Base-by-base conservation (phyloP, 2,329 filamentous ascomycete species). In the Colletotrichum acutatum region DNA sequence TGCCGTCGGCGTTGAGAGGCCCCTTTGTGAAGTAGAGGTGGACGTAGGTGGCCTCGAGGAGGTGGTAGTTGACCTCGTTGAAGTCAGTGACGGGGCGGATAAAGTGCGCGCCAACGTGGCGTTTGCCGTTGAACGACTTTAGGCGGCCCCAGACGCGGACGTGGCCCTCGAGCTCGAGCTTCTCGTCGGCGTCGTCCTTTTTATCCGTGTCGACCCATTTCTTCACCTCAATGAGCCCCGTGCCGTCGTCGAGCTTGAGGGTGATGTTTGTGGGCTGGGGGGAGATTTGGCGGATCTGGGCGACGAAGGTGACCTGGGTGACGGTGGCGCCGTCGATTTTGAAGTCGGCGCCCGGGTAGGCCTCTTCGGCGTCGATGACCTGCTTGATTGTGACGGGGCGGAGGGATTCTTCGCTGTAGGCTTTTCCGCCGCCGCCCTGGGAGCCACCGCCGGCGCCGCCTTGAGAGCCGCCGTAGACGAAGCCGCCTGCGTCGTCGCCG, bases 351-450 rank as follows among this genome's bases (percentile, higher is more conserved):
- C 87, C 87, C 2, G 91, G 90, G 81, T 93, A 92, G 52, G 92
- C 90, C 83, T 95, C 92, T 75, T 93, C 89, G 75, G 95, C 94
- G 75, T 97, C 94, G 79, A 95, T 86, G 71, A 98, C 90, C 84
- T 99, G 97, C 83, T 98, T 98, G 84, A 98, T 94, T 12, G 97
- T 99, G 59, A 98, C 94, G 1, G 97, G 95, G 57, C 97, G 93
- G 65, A 99, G 89, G 24, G 95, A 95, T 78, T 98, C 95, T 83
- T 97, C 94, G 77, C 89, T 88, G 81, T 93, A 93, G 73, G 86
- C 85, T 88, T 82, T 82, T 68, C 84, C 83, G 46, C 81, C 83
- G 66, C 83, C 82, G 75, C 89, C 90, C 76, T 85, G 83, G 70
- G 89, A 89, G 79, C 86, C 90, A 75, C 88, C 90, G 76, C 88